Conservation (phyloP, 2,329 filamentous ascomycete species). For the Arachnomyces sp. region DNA sequence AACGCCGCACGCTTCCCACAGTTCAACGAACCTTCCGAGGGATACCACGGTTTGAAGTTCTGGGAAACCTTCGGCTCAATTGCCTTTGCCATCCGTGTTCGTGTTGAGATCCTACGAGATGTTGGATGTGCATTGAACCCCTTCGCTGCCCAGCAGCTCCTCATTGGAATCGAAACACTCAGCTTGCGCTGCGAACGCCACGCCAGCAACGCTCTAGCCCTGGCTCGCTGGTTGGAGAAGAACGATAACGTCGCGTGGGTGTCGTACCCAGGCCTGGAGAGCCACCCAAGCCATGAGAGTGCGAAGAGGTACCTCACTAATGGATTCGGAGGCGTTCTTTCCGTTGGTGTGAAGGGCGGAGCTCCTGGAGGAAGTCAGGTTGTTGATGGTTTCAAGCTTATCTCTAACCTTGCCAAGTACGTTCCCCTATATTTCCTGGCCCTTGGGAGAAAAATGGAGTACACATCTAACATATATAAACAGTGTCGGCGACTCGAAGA, state of each 20-base stretch:
- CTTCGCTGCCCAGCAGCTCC: slow-evolving; percentile 84
- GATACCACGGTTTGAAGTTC: slow-evolving; percentile 91
- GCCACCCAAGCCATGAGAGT: slow-evolving; percentile 67
- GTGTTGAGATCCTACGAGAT: slow-evolving; percentile 86
- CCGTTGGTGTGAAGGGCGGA: slow-evolving; percentile 87
- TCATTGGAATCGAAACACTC: slow-evolving; percentile 84
- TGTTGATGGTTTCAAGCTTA: slow-evolving; percentile 89
- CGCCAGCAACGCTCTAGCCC: slow-evolving; percentile 69
- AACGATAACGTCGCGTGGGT: slow-evolving; percentile 87
- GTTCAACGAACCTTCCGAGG: slow-evolving; percentile 78
- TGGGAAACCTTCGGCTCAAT: slow-evolving; percentile 83
- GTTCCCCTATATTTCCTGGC: slow-evolving; percentile 13
- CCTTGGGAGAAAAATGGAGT: slow-evolving; percentile 9
- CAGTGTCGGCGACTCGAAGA: slow-evolving; percentile 85
- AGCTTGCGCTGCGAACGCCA: slow-evolving; percentile 80
- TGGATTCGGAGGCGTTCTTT: slow-evolving; percentile 84
- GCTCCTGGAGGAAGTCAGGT: slow-evolving; percentile 75
- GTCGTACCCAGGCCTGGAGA: slow-evolving; percentile 80
- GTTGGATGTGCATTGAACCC: slow-evolving; percentile 76
- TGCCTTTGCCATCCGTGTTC: slow-evolving; percentile 74
- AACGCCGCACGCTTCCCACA: slow-evolving; percentile 80
- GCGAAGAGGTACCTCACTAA: slow-evolving; percentile 82
- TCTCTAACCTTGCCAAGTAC: slow-evolving; percentile 87
- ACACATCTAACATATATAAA: neutral
- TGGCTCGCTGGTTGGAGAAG: slow-evolving; percentile 76